Evolutionary conservation across 2,329 filamentous ascomycete genomes (phyloP).

Genomic region (Xylariaceae sp.): DNA sequence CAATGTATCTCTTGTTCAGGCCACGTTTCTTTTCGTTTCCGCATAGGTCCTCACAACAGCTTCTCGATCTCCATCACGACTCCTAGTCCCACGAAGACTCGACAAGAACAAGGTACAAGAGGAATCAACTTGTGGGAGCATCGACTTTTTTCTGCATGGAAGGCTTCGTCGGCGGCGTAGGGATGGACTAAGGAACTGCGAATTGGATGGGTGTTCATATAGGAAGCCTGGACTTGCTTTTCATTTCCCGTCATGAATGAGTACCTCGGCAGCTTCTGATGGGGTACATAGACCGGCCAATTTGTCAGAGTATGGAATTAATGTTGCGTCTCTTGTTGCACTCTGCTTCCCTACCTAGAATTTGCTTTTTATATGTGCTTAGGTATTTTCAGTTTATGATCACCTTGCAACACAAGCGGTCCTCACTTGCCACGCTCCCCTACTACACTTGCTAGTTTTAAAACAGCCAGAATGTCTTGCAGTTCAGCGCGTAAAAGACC

Average conservation of each 20-base stretch:
- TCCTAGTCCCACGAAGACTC: constrained; percentile 9
- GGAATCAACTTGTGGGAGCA: constrained; percentile 15
- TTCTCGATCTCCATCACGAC: neutral
- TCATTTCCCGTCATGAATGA: constrained; percentile 25
- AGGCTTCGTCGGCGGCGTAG: constrained; percentile 26
- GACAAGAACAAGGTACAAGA: constrained; percentile 18
- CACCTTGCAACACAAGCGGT: too few relatives aligned
- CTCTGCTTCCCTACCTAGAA: neutral
- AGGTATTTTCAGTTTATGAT: neutral
- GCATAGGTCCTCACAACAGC: constrained; percentile 22
- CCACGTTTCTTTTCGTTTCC: constrained; percentile 26
- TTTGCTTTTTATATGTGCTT: neutral
- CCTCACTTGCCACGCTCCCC: too few relatives aligned
- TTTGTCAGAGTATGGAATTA: constrained; percentile 31
- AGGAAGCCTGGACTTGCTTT: constrained; percentile 33
- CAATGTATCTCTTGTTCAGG: constrained; percentile 14
- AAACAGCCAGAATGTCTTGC: neutral
- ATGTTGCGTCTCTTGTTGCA: constrained; percentile 16
- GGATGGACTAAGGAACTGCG: constrained; percentile 17
- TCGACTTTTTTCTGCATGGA: constrained; percentile 27
- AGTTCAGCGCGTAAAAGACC: neutral
- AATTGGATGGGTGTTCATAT: constrained; percentile 31
- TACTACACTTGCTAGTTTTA: neutral
- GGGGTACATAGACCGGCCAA: constrained; percentile 42
- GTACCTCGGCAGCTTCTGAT: constrained; percentile 31